Evolutionary conservation across 345 rosid genomes (phyloP).

Genomic region (Eucalyptus shirleyi): DNA sequence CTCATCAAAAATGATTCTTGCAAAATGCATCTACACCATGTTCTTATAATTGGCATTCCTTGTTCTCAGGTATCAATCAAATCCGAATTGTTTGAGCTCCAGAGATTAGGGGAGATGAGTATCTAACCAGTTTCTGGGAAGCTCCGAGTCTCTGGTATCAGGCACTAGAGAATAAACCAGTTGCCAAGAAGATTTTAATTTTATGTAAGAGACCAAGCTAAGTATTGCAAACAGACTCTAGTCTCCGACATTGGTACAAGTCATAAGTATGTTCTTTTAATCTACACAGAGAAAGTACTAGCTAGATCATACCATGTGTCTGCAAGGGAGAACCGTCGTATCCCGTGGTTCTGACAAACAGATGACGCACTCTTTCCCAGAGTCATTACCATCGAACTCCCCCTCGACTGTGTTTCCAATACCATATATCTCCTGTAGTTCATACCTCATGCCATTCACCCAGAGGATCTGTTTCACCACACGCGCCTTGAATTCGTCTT

Average conservation of each 20-base stretch:
- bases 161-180: neutral
- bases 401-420: constrained; percentile 27
- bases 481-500: constrained; percentile 12
- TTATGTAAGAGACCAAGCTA: neutral
- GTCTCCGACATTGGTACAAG: neutral
- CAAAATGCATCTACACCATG: neutral
- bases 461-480: constrained; percentile 42
- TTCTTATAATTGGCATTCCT: neutral
- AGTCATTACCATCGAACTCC: constrained; percentile 27
- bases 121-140: neutral
- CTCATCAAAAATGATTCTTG: neutral
- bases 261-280: neutral
- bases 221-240: neutral
- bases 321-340: constrained; percentile 42
- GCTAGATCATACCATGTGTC: constrained; percentile 33
- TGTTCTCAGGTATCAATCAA: neutral
- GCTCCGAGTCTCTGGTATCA: neutral
- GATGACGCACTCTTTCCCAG: constrained; percentile 48
- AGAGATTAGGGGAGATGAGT: neutral
- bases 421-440: constrained; percentile 48
- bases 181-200: neutral
- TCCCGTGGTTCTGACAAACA: constrained; percentile 48
- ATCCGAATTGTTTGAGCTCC: neutral
- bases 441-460: constrained; percentile 30
- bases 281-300: neutral